Percentiles rank a stretch among this genome's conserved stretches.
Conservation (phyloP, 1,139 yeast species). For the Yamadazyma trypodendri region DNA sequence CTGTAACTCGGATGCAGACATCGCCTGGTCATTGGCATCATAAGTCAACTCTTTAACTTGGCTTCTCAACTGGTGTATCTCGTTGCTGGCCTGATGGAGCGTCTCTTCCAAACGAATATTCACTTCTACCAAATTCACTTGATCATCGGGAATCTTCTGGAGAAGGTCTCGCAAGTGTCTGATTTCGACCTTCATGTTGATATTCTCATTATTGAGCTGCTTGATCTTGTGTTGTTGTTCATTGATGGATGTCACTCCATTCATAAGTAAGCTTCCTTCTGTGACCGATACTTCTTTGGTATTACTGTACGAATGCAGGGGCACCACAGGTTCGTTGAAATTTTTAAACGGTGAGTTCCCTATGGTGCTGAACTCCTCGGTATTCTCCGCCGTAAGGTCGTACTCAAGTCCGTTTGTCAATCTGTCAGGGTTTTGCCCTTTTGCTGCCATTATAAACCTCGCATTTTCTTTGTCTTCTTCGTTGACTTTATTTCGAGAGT, state of each 20-base stretch:
- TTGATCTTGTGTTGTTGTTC: slow-evolving; percentile 55
- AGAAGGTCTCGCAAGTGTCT: slow-evolving; percentile 52
- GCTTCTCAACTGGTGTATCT: slow-evolving; percentile 8
- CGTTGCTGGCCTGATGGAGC: slow-evolving; percentile 19
- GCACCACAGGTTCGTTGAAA: not conserved
- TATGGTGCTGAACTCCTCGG: slow-evolving; percentile 20
- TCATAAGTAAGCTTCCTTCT: slow-evolving; percentile 6
- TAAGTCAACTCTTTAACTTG: slow-evolving; percentile 4
- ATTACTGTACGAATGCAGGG: not conserved
- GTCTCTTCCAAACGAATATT: slow-evolving; percentile 44
- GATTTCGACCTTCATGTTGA: slow-evolving; percentile 58
- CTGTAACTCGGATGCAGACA: slow-evolving; percentile 3
- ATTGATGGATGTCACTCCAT: slow-evolving; percentile 33
- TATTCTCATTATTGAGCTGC: slow-evolving; percentile 57
- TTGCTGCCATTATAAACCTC: slow-evolving; percentile 10
- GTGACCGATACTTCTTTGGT: not conserved
- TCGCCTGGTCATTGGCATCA: slow-evolving; percentile 1
- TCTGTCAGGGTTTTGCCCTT: slow-evolving; percentile 11
- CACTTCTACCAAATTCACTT: slow-evolving; percentile 34
- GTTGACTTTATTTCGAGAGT: not conserved
- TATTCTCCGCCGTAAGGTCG: slow-evolving; percentile 35
- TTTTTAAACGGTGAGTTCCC: slow-evolving; percentile 10
- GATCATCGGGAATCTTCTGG: slow-evolving; percentile 45
- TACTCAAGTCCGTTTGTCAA: slow-evolving; percentile 11
- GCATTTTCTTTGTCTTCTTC: slow-evolving; percentile 11